Conservation (phyloP, 164 flowering plant species). For the Nelumbo lutea region DNA sequence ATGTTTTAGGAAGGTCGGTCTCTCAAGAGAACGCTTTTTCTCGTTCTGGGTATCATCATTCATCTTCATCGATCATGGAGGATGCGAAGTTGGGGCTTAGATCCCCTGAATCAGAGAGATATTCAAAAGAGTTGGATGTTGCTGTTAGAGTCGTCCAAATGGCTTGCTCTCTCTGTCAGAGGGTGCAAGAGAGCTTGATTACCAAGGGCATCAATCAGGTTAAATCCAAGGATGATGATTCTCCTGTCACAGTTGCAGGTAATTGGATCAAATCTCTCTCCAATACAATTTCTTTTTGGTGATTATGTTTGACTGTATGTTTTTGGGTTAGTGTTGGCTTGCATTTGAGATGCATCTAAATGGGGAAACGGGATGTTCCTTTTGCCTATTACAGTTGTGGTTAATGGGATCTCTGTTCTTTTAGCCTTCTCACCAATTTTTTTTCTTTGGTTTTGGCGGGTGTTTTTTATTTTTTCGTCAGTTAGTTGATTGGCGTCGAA, state of each 20-base stretch:
- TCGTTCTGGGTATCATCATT: slow-evolving; percentile 11
- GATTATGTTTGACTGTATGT: not conserved
- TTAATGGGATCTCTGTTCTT: not conserved
- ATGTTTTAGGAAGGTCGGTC: not conserved
- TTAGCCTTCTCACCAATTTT: not conserved
- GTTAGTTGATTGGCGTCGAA: too few relatives aligned
- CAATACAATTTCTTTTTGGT: not conserved
- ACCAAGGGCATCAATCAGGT: slow-evolving; percentile 17
- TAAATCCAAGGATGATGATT: slow-evolving; percentile 59
- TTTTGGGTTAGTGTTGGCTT: slow-evolving; percentile 1
- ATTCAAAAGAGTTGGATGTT: slow-evolving; percentile 46
- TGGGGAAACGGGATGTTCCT: too few relatives aligned
- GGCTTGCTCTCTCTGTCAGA: slow-evolving; percentile 62
- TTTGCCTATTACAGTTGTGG: not conserved
- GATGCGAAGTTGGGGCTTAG: slow-evolving; percentile 7
- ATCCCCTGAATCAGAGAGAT: slow-evolving; percentile 14
- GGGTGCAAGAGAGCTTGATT: slow-evolving; percentile 30
- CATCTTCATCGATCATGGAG: slow-evolving; percentile 25
- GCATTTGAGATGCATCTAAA: slow-evolving; percentile 2
- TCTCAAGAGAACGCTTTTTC: slow-evolving; percentile 3
- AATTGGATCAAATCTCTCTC: not conserved
- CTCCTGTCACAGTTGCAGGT: slow-evolving; percentile 80
- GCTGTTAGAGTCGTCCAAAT: slow-evolving; percentile 68
- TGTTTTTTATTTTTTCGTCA: too few relatives aligned
- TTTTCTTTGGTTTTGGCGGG: not conserved